Base-by-base conservation (phyloP, 495 filamentous ascomycete species). In the Neurospora sp. region DNA sequence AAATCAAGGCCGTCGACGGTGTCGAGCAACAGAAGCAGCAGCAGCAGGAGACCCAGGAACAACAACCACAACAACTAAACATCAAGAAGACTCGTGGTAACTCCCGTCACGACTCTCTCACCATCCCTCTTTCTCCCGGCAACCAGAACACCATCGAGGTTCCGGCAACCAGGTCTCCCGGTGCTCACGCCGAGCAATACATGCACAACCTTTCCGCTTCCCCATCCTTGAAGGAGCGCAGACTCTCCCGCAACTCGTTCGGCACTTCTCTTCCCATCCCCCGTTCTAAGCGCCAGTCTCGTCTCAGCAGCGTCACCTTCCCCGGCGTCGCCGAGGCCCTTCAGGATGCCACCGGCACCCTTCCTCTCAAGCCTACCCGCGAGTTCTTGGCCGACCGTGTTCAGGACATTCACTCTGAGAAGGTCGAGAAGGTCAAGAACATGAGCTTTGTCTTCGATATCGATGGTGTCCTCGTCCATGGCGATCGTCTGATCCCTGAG, bases 181-280 rank as follows among this genome's bases (percentile, higher is more conserved):
- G 92, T 76, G 89, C 91, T 20, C 89, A 94, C 83, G 88, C 89
- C 38, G 84, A 88, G 35, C 83, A 87, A 71, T 90, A 90, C 82
- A 93, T 93, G 91, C 92, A 93, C 85, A 87, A 88, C 73, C 83
- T 94, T 80, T 92, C 89, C 75, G 79, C 90, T 39, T 80, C 87
- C 4, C 91, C 91, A 8, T 93, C 91, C 3, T 87, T 88, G 81
- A 88, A 87, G 80, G 88, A 90, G 72, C 85, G 91, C 42, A 84
- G 92, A 69, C 84, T 88, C 31, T 93, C 92, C 41, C 88, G 92
- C 74, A 95, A 93, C 87, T 94, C 92, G 14, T 93, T 95, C 77
- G 92, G 92, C 70, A 86, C 91, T 46, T 89, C 91, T 18, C 88
- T 95, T 12, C 92, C 92, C 46, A 95, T 94, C 74, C 92, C 92